These are phyloP conservation scores for Globomyces pollinis-pini DNA, from an alignment of 192 early-diverging fungal species.

Conservation along the genomic window DNA sequence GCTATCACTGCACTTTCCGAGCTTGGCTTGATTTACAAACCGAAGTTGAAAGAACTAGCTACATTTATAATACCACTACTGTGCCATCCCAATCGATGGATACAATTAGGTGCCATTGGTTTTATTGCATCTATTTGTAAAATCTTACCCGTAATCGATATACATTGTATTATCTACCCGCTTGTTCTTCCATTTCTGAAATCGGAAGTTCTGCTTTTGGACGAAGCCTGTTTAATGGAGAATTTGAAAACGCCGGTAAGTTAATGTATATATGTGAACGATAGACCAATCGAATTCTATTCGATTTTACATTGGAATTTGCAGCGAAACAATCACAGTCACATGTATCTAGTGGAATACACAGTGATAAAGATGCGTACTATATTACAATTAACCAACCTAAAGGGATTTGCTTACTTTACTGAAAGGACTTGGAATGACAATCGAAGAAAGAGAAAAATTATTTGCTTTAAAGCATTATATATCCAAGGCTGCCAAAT, in stretches of 20 bases:
- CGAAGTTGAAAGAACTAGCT: constrained; percentile 66
- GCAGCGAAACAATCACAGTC: constrained; percentile 25
- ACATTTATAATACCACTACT: constrained; percentile 62
- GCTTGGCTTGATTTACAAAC: constrained; percentile 66
- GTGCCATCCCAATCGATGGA: constrained; percentile 76
- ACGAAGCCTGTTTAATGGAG: constrained; percentile 50
- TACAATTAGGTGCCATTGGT: constrained; percentile 64
- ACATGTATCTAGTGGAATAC: not conserved
- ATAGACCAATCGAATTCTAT: constrained; percentile 53
- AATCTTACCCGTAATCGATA: constrained; percentile 57
- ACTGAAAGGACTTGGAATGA: constrained; percentile 62
- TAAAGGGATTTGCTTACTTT: constrained; percentile 24
- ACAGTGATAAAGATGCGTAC: not conserved
- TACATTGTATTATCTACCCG: constrained; percentile 72
- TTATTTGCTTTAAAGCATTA: constrained; percentile 65
- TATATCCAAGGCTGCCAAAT: constrained; percentile 63
- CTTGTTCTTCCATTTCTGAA: constrained; percentile 60
- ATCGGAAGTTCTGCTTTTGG: constrained; percentile 57
- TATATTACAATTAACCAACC: not conserved
- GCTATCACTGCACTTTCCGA: constrained; percentile 72
- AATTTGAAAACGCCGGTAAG: constrained; percentile 62
- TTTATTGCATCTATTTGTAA: constrained; percentile 60
- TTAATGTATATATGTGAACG: no score
- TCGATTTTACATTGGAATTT: constrained; percentile 50
- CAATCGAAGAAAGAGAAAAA: constrained; percentile 67